Evolutionary conservation across 352 stramenopile species (phyloP), one percentile per base, ranked within the genome.

Genomic region (Thraustochytrium sp.): DNA sequence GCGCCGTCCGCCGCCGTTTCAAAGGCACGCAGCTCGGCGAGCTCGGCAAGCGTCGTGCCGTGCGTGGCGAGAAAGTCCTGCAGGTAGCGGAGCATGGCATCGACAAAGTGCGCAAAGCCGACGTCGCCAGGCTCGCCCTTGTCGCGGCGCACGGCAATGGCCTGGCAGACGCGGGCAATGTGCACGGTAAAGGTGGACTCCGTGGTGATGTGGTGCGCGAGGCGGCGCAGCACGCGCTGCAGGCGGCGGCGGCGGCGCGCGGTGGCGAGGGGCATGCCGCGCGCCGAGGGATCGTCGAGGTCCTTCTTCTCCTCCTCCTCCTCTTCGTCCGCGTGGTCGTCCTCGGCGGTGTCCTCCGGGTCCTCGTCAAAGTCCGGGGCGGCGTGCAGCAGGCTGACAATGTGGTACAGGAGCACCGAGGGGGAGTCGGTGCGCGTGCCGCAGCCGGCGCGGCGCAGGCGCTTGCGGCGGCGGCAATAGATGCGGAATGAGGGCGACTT

Each of bases 391-490:
- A 62, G 42, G n/a, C 18, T n/a, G 23, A 36, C 42, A 23, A 77
- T 62, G 37, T 77, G 49, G 42, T 62, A 77, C 18, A 77, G 23
- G 29, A 77, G 37, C 16, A 36, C 64, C 11, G 65, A 23, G 13
- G 65, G 65, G 18, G 64, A 36, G 49, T 40, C 8, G 31, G 38
- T 5, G 46, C 34, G 1, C 26, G n/a, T n/a, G n/a, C n/a, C n/a
- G 26, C 26, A 34, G n/a, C 40, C 65, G n/a, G 46, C 34, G 40
- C 65, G 65, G 8, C 40, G 37, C 11, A 82, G 82, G 34, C 75
- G 54, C 51, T 54, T 23, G 55, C 75, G 55, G 11, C 75, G 55
- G 55, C 75, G 55, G 75, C 75, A 84, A 77, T 62, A 84, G 38
- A 84, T 48, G 29, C 23, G 36, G 36, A 84, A 84, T 8, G 53